Percentiles rank a stretch among this genome's conserved stretches.
Conservation (phyloP, 169 alveolate species). For the Plasmodium inui region DNA sequence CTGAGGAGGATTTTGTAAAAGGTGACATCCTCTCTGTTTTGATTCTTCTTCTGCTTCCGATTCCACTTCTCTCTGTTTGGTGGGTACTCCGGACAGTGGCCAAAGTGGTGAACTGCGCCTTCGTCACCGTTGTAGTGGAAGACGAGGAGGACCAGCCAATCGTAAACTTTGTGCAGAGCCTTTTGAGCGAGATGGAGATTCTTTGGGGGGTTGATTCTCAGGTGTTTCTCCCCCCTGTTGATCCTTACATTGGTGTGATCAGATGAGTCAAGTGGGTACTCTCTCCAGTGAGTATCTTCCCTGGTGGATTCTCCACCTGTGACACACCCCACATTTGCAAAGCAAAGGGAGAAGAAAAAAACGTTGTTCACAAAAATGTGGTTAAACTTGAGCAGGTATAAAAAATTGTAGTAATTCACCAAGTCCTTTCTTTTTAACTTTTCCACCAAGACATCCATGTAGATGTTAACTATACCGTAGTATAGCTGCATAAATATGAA, state of each 20-base stretch:
- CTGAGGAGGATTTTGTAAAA: neutral
- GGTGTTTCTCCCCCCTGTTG: neutral
- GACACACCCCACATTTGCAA: neutral
- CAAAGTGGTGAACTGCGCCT: neutral
- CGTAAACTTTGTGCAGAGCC: neutral
- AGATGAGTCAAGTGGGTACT: neutral
- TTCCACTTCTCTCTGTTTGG: neutral
- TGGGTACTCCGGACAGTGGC: neutral
- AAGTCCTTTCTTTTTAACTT: constrained; percentile 40
- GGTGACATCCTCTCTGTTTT: neutral
- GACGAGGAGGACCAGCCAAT: neutral
- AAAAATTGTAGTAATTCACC: constrained; percentile 20
- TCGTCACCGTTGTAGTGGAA: constrained; percentile 25
- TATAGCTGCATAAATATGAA: constrained; percentile 17
- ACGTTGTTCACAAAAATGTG: constrained; percentile 25
- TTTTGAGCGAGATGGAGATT: neutral
- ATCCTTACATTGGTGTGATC: neutral
- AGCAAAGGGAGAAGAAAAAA: constrained; percentile 41
- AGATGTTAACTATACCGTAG: neutral
- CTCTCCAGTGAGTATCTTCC: neutral
- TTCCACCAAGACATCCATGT: constrained; percentile 20
- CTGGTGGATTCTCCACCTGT: neutral
- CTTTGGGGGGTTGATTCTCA: neutral
- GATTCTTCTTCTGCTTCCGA: neutral
- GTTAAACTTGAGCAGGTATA: constrained; percentile 35